Conservation (phyloP, 345 rosid species). For the Cardiospermum halicacabum region DNA sequence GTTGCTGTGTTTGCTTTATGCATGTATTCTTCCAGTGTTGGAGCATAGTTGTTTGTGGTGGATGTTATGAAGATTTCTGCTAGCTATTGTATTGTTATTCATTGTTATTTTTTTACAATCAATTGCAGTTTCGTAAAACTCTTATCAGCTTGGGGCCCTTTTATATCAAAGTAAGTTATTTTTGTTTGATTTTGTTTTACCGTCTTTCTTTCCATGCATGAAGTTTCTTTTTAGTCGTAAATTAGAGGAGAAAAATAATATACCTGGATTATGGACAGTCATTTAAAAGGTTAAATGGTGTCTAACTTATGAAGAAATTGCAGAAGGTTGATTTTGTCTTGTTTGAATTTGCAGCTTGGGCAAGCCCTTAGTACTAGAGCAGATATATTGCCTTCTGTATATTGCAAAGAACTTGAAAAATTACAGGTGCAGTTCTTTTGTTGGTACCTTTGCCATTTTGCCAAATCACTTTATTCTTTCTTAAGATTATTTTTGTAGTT, state of each 20-base stretch:
- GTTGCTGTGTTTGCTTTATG: background rate
- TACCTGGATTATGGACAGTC: background rate
- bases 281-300: background rate
- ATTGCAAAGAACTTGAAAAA: constrained; percentile 91
- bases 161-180: constrained; percentile 75
- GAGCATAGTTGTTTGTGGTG: background rate
- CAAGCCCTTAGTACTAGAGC: constrained; percentile 97
- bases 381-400: constrained; percentile 76
- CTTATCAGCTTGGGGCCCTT: constrained; percentile 89
- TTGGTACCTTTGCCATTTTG: constrained; percentile 2
- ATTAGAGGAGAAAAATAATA: background rate
- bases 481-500: background rate
- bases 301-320: background rate
- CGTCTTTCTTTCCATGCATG: background rate
- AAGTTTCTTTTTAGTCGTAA: background rate
- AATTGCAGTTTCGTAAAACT: constrained; percentile 80
- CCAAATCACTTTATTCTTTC: constrained; percentile 1
- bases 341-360: constrained; percentile 59
- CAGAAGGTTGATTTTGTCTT: constrained; percentile 6
- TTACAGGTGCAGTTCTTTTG: constrained; percentile 53
- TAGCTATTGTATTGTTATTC: constrained; percentile 3
- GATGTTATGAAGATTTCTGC: constrained; percentile 5
- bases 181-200: background rate
- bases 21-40: background rate
- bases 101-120: constrained; percentile 4